A percentile compares a stretch with the other conserved stretches of the same genome.
Evolutionary conservation across 495 filamentous ascomycete species (phyloP).

Genomic region (Thermothielavioides terrestris): DNA sequence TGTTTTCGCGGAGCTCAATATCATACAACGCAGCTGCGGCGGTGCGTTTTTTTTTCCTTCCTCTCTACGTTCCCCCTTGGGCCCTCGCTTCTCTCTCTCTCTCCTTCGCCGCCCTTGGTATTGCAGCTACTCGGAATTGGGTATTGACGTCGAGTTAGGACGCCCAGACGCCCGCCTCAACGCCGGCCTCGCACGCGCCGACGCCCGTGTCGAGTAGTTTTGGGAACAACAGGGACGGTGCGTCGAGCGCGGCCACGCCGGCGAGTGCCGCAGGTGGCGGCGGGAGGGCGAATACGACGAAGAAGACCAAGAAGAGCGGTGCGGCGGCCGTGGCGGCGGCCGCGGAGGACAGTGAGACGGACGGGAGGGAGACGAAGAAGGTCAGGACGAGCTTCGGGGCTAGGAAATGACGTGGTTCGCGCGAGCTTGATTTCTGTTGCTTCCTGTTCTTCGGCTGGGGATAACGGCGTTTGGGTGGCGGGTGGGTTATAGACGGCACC

Average conservation of each 20-base stretch:
- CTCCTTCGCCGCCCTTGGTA: background rate
- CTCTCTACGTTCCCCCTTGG: background rate
- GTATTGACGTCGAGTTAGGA: constrained; percentile 19
- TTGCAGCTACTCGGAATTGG: too few species aligned
- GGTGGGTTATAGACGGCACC: background rate
- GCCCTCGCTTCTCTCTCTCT: background rate
- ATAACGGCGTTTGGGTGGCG: constrained; percentile 7
- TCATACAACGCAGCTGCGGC: constrained; percentile 40
- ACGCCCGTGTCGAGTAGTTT: constrained; percentile 43
- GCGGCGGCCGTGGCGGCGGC: constrained; percentile 1
- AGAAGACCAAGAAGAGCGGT: constrained; percentile 35
- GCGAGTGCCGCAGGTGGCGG: constrained; percentile 32
- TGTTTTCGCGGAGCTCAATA: constrained; percentile 54
- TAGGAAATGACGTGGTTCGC: constrained; percentile 31
- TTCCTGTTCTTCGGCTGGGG: too few species aligned
- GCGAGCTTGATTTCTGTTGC: background rate
- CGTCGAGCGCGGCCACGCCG: constrained; percentile 38
- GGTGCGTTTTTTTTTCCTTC: background rate
- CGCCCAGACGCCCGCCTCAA: constrained; percentile 32
- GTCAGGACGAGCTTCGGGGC: constrained; percentile 44
- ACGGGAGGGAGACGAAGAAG: constrained; percentile 41
- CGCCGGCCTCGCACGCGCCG: constrained; percentile 35
- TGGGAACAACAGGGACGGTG: constrained; percentile 26
- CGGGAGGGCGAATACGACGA: constrained; percentile 21
- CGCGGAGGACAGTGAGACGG: constrained; percentile 45